These are phyloP conservation scores for Naganishia onofrii DNA, from an alignment of 768 basidiomycete species.

Conservation along the genomic window DNA sequence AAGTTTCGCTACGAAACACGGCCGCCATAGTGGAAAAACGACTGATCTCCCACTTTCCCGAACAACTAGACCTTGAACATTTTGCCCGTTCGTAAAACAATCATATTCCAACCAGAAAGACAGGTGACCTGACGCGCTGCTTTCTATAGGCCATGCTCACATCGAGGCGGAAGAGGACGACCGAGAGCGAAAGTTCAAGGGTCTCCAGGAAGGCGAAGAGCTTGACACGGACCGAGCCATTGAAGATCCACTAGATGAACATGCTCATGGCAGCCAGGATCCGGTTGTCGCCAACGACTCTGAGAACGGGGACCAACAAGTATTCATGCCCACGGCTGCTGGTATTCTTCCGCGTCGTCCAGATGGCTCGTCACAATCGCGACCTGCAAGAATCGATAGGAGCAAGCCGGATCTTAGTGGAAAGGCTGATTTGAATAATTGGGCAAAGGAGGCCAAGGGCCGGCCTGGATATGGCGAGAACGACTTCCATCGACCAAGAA, in stretches of 20 bases:
- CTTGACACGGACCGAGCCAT: constrained; percentile 63
- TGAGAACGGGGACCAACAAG: constrained; percentile 10
- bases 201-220: constrained; percentile 58
- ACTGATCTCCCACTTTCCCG: no score
- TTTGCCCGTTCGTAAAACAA: constrained; percentile 59
- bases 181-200: constrained; percentile 78
- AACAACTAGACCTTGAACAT: constrained; percentile 62
- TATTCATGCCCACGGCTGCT: constrained; percentile 22
- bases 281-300: constrained; percentile 7
- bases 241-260: constrained; percentile 50
- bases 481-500: constrained; percentile 71
- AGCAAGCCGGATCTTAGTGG: constrained; percentile 54
- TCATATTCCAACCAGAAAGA: background rate
- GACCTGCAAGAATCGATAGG: constrained; percentile 26
- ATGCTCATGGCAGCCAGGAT: constrained; percentile 20
- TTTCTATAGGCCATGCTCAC: constrained; percentile 62
- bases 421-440: constrained; percentile 60
- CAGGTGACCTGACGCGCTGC: background rate
- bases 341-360: constrained; percentile 37
- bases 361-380: constrained; percentile 33
- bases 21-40: no score
- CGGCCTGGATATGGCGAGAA: constrained; percentile 69
- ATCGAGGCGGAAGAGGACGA: constrained; percentile 83
- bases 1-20: constrained; percentile 17
- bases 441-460: constrained; percentile 56